phyloP scores from a whole-genome alignment of 441 rosid genomes.

The Aquilaria agallochum region DNA sequence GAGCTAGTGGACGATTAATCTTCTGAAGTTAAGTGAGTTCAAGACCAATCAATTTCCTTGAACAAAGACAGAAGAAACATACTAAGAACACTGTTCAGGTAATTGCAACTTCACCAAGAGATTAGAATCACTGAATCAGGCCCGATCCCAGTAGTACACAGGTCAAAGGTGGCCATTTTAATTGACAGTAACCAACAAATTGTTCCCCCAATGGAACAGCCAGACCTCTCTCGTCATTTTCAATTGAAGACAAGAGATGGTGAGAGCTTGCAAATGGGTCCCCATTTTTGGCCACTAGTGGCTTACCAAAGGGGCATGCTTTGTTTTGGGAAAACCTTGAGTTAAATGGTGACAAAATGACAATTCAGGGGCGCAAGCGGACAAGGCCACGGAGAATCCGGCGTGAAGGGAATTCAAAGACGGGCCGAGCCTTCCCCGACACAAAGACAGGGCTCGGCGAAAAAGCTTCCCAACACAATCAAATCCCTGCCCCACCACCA shows the following conservation, averaged over 20 bases:
- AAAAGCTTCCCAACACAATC: slow-evolving; percentile 49
- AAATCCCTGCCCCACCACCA: slow-evolving; percentile 41
- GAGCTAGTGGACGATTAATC: not conserved
- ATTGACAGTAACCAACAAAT: not conserved
- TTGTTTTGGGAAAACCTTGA: slow-evolving; percentile 28
- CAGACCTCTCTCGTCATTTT: slow-evolving; percentile 13
- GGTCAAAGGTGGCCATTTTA: slow-evolving; percentile 8
- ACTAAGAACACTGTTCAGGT: not conserved
- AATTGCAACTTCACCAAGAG: not conserved
- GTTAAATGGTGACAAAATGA: slow-evolving; percentile 17
- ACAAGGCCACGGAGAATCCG: slow-evolving; percentile 62
- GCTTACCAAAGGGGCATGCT: slow-evolving; percentile 16
- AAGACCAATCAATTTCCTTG: slow-evolving; percentile 16
- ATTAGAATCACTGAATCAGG: not conserved
- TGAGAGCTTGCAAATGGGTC: slow-evolving; percentile 10
- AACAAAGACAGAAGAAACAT: slow-evolving; percentile 6
- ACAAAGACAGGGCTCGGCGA: slow-evolving; percentile 35
- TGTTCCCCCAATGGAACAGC: slow-evolving; percentile 4
- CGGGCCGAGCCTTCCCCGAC: slow-evolving; percentile 32
- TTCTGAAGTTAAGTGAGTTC: slow-evolving; percentile 8
- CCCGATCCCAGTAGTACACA: too few relatives aligned
- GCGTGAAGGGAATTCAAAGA: slow-evolving; percentile 29
- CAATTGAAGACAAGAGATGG: slow-evolving; percentile 20
- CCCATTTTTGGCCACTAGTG: slow-evolving; percentile 18
- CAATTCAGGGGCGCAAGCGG: slow-evolving; percentile 31